Evolutionary conservation across 164 flowering plant species (phyloP).

Genomic region (Hamamelis virginiana): DNA sequence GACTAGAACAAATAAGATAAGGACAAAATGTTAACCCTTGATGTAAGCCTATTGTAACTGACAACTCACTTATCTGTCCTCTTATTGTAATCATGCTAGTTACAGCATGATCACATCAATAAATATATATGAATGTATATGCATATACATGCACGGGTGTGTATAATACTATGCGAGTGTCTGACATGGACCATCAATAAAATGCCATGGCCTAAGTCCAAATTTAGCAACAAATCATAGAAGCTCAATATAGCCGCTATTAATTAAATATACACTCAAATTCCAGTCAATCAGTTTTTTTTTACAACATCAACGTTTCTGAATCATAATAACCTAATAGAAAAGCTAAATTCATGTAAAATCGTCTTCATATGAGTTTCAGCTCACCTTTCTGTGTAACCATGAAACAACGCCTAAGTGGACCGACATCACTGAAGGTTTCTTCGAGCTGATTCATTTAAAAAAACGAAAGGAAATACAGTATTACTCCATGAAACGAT

Average conservation of each 20-base stretch:
- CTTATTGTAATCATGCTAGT: no score
- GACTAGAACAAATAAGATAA: no score
- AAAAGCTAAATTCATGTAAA: background rate
- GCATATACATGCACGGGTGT: no score
- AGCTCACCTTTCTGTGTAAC: constrained; percentile 69
- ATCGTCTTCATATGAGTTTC: background rate
- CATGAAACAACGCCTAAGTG: constrained; percentile 83
- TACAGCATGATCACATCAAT: no score
- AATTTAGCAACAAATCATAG: background rate
- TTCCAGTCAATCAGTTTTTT: no score
- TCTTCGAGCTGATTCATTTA: constrained; percentile 60
- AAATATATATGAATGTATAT: no score
- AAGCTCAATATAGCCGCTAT: background rate
- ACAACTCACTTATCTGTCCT: no score
- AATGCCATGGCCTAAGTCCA: background rate
- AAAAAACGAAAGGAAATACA: background rate
- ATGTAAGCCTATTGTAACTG: no score
- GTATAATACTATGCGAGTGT: no score
- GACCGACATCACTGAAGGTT: constrained; percentile 85
- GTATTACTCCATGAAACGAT: background rate
- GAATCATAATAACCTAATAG: background rate
- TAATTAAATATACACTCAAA: background rate
- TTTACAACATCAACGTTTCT: no score
- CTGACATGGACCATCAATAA: no score
- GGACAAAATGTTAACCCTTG: no score